A percentile compares a stretch with the other conserved stretches of the same genome.
These are phyloP conservation scores for Dictyostelium discoideum DNA, from an alignment of 78 protist genomes.

Conservation along the genomic window DNA sequence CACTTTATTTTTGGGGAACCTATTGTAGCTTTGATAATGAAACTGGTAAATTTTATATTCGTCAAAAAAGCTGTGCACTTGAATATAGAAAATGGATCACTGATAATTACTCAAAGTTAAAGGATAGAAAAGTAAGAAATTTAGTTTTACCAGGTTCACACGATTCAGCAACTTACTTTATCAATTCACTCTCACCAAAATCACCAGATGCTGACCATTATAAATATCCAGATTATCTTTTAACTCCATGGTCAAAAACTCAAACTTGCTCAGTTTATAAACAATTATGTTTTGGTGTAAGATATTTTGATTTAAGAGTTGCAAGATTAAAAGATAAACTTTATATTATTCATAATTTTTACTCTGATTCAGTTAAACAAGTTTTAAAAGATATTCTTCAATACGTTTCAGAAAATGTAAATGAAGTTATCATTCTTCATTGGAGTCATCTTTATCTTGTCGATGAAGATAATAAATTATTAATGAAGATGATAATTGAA, in stretches of 20 bases:
- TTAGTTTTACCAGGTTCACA: background rate
- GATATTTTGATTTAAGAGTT: background rate
- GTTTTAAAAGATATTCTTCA: background rate
- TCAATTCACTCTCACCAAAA: background rate
- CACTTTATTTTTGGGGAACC: background rate
- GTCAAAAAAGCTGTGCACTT: background rate
- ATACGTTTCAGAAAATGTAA: background rate
- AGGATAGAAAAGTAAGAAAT: background rate
- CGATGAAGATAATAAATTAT: background rate
- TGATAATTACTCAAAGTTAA: background rate
- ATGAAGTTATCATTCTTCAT: background rate
- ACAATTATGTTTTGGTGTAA: background rate
- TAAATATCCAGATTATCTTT: background rate
- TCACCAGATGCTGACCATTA: background rate
- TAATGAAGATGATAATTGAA: background rate
- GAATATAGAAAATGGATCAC: background rate
- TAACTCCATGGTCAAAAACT: background rate
- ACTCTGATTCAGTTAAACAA: background rate
- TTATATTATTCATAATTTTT: background rate
- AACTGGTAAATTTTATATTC: background rate
- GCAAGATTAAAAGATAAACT: background rate
- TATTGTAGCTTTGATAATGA: background rate
- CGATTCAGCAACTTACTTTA: background rate
- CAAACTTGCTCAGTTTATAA: background rate
- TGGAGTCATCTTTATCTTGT: background rate